Evolutionary conservation across 2,329 filamentous ascomycete species (phyloP), one percentile per base, ranked within the genome.

Genomic region (Alternaria triticimaculans): DNA sequence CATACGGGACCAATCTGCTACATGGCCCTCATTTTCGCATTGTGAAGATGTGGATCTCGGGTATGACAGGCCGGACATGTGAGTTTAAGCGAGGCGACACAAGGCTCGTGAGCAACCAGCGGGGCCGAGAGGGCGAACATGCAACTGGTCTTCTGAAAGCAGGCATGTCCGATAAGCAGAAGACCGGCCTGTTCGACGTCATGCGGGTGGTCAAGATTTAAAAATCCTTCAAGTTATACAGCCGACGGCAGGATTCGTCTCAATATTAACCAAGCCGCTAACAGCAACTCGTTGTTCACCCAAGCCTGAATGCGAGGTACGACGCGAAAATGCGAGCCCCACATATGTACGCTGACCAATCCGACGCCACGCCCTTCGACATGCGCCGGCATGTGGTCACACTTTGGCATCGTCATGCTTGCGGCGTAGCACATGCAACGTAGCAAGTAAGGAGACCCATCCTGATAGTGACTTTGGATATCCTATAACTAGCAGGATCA

Each of bases 1-100:
- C 84, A 0, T 89, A 88, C 72, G 84, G 82, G 5, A 88, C 86
- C 0, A 84, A 88, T 58, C 64, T 87, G 3, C 67, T 84, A 4
- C 66, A 69, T 1, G 68, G 64, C 7, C 37, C 54, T 9, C 14
- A 56, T n/a, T 62, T 66, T 21, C 48, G 12, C 28, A 57, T 37
- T 2, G 77, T 84, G 1, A 79, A 79, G 45, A 58, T 69, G 15
- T 85, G 82, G 83, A 71, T 84, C 0, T 84, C 82, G 70, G 84
- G 84, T 0, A 78, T 84, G 53, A 85, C 83, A 2, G 83, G 84
- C 58, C 78, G 78, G 44, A 81, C 80, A 7, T 81, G 77, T 8
- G 78, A 84, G 46, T 83, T 82, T 46, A 78, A 71, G 45, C 71
- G 77, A 30, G 65, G 68, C 14, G 72, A 73, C 1, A 69, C 82